A percentile compares a stretch with the other conserved stretches of the same genome.
Evolutionary conservation across 2,329 filamentous ascomycete species (phyloP).

Genomic region (Trichoderma sp.): DNA sequence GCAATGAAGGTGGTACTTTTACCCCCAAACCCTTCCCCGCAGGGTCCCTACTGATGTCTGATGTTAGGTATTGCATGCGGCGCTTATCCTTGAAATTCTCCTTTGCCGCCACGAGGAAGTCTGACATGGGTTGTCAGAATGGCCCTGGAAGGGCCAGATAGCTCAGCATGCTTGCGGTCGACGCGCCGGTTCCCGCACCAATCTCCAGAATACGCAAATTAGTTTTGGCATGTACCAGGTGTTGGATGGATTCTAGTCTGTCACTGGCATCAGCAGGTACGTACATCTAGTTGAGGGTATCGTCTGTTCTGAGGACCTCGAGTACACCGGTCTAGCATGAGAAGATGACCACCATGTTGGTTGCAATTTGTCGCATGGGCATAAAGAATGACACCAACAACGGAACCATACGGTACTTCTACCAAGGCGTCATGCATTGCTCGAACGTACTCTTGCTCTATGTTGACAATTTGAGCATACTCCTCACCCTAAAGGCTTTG

Average conservation of each 20-base stretch:
- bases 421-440: not conserved
- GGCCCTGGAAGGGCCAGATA: too few relatives aligned
- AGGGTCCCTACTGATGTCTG: not conserved
- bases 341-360: not conserved
- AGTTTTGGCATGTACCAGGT: too few relatives aligned
- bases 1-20: not conserved
- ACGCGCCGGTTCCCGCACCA: too few relatives aligned
- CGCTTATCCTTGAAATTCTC: not conserved
- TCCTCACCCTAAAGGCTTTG: accelerated
- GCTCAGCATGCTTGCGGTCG: too few relatives aligned
- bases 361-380: not conserved
- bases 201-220: too few relatives aligned
- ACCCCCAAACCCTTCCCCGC: not conserved
- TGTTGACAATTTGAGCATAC: not conserved
- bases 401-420: not conserved
- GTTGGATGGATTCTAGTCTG: not conserved
- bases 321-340: not conserved
- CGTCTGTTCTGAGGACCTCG: not conserved
- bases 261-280: not conserved
- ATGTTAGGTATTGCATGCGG: not conserved
- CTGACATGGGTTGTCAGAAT: too few relatives aligned
- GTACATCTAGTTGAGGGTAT: not conserved
- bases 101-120: not conserved
- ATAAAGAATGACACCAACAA: not conserved
- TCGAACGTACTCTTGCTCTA: not conserved